phyloP scores from a whole-genome alignment of 73 alveolate genomes.

The Tetrahymena elliotti region DNA sequence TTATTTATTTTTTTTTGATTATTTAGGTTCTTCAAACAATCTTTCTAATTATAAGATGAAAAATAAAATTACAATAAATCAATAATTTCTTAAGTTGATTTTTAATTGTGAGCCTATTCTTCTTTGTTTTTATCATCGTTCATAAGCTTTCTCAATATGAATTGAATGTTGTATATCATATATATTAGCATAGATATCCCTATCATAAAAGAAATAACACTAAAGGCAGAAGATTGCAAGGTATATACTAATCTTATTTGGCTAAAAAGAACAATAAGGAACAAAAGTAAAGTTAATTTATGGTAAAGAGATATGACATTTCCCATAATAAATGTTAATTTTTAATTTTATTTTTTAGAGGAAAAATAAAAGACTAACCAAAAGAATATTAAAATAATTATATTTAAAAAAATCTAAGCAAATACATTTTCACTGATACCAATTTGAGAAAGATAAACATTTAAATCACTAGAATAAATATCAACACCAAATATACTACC shows the following conservation, averaged over 20 bases:
- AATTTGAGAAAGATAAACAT: neutral
- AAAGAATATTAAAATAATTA: neutral
- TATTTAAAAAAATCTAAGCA: neutral
- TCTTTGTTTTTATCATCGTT: neutral
- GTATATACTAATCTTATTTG: neutral
- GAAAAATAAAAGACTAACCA: neutral
- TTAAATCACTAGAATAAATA: neutral
- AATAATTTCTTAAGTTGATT: neutral
- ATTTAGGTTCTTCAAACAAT: neutral
- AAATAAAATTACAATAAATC: neutral
- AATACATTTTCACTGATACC: neutral
- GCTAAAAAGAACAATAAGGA: neutral
- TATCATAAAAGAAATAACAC: neutral
- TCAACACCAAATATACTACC: neutral
- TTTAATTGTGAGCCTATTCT: neutral
- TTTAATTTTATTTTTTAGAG: neutral
- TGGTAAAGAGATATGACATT: neutral
- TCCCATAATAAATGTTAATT: neutral
- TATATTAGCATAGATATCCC: neutral
- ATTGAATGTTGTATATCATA: neutral
- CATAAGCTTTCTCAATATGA: neutral
- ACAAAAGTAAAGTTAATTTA: neutral
- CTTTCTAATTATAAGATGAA: neutral
- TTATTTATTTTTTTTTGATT: neutral
- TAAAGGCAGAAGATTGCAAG: neutral